Evolutionary conservation across 1,139 yeast species (phyloP).

Genomic region (Blastobotrys buckinghamii): DNA sequence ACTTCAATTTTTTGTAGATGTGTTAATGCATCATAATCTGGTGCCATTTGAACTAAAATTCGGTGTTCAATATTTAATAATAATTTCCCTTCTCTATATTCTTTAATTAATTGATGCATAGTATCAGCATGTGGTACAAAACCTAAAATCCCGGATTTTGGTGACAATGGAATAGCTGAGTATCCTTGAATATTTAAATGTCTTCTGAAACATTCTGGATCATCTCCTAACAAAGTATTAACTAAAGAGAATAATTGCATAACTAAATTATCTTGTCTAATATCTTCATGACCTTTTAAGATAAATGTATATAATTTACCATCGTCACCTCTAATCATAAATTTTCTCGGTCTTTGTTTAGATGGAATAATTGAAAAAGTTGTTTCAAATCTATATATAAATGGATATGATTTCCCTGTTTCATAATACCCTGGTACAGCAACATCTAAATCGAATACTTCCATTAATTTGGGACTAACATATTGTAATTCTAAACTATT

Average conservation of each 20-base stretch:
- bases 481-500: slow-evolving; percentile 85
- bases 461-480: slow-evolving; percentile 78
- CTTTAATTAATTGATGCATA: slow-evolving; percentile 86
- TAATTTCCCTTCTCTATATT: slow-evolving; percentile 88
- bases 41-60: slow-evolving; percentile 97
- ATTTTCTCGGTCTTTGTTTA: slow-evolving; percentile 89
- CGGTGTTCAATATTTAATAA: slow-evolving; percentile 89
- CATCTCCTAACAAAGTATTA: slow-evolving; percentile 80
- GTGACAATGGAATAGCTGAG: slow-evolving; percentile 92
- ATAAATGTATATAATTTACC: slow-evolving; percentile 80
- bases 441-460: slow-evolving; percentile 71
- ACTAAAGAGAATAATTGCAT: slow-evolving; percentile 97
- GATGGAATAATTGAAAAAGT: slow-evolving; percentile 86
- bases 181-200: slow-evolving; percentile 89
- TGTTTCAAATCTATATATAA: slow-evolving; percentile 73
- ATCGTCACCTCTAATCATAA: slow-evolving; percentile 77
- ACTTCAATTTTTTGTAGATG: slow-evolving; percentile 91
- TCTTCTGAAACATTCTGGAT: slow-evolving; percentile 93
- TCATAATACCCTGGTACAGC: slow-evolving; percentile 93
- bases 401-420: slow-evolving; percentile 74
- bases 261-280: slow-evolving; percentile 93
- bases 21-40: slow-evolving; percentile 88
- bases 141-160: slow-evolving; percentile 92
- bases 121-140: slow-evolving; percentile 99
- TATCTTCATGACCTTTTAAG: slow-evolving; percentile 96